phyloP scores from a whole-genome alignment of 2,329 filamentous ascomycete genomes.

The Cladophialophora bantiana region DNA sequence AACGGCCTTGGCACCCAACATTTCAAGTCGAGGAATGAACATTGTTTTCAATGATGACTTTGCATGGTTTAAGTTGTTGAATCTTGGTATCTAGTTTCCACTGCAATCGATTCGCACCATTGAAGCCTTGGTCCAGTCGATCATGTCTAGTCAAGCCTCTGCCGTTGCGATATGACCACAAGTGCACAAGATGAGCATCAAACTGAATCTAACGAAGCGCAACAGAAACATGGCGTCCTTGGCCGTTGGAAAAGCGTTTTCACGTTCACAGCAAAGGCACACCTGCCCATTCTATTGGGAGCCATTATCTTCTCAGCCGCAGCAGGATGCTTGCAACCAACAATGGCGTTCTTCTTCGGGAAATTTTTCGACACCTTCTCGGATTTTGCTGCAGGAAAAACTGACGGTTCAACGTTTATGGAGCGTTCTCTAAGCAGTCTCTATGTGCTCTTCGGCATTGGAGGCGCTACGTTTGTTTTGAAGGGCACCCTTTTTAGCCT shows the following conservation, averaged over 20 bases:
- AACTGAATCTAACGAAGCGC: constrained; percentile 4
- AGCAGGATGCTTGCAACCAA: constrained; percentile 69
- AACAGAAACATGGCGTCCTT: neutral
- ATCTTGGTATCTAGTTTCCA: constrained; percentile 8
- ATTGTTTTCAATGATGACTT: constrained; percentile 6
- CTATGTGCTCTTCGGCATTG: constrained; percentile 68
- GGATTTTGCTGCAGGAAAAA: constrained; percentile 65
- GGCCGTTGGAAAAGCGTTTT: constrained; percentile 67
- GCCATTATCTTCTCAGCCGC: constrained; percentile 65
- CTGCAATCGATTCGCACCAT: constrained; percentile 3
- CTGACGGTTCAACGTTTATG: constrained; percentile 61
- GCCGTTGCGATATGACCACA: constrained; percentile 17
- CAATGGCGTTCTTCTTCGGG: constrained; percentile 74
- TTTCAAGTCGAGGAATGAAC: constrained; percentile 3
- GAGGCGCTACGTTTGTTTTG: constrained; percentile 69
- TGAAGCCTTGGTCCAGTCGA: neutral
- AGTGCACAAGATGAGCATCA: constrained; percentile 12
- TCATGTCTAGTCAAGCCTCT: neutral
- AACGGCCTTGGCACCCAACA: constrained; percentile 7
- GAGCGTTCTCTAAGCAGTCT: constrained; percentile 66
- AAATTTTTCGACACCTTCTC: constrained; percentile 76
- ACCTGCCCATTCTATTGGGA: constrained; percentile 62
- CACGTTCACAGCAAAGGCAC: constrained; percentile 70
- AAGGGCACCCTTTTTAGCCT: constrained; percentile 70
- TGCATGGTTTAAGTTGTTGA: constrained; percentile 5